Percentiles rank a stretch among this genome's conserved stretches.
Conservation (phyloP, 2,329 filamentous ascomycete species). For the Calonectria montana region DNA sequence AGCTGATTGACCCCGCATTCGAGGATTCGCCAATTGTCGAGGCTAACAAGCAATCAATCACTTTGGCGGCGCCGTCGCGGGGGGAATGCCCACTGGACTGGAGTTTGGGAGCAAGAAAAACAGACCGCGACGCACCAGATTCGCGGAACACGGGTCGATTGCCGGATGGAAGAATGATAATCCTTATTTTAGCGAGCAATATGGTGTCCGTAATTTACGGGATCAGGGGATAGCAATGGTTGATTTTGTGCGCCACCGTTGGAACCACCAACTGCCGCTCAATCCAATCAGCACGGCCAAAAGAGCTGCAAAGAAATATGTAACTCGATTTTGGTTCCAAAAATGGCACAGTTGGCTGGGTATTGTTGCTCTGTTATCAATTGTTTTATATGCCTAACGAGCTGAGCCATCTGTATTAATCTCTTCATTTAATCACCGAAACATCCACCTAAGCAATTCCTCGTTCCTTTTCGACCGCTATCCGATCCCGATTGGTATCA, state of each 20-base stretch:
- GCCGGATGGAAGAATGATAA: not conserved
- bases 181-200: not conserved
- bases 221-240: not conserved
- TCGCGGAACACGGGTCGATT: not conserved
- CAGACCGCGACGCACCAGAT: not conserved
- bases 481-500: conserved; percentile 59
- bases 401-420: not conserved
- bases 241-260: not conserved
- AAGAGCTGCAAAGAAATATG: not conserved
- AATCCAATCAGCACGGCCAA: not conserved
- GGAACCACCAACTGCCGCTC: not conserved
- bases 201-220: not conserved
- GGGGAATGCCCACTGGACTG: not conserved
- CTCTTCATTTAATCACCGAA: not conserved
- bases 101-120: not conserved
- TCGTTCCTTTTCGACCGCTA: conserved; percentile 51
- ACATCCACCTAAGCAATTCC: conserved; percentile 43
- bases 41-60: no score
- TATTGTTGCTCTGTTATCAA: not conserved
- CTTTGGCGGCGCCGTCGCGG: not conserved
- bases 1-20: not conserved
- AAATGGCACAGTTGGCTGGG: not conserved
- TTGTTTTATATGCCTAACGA: not conserved
- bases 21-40: not conserved
- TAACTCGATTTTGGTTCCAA: not conserved